Percentiles rank a stretch among this genome's conserved stretches.
Conservation (phyloP, 768 basidiomycete species). For the Cyclocybe aegerita region DNA sequence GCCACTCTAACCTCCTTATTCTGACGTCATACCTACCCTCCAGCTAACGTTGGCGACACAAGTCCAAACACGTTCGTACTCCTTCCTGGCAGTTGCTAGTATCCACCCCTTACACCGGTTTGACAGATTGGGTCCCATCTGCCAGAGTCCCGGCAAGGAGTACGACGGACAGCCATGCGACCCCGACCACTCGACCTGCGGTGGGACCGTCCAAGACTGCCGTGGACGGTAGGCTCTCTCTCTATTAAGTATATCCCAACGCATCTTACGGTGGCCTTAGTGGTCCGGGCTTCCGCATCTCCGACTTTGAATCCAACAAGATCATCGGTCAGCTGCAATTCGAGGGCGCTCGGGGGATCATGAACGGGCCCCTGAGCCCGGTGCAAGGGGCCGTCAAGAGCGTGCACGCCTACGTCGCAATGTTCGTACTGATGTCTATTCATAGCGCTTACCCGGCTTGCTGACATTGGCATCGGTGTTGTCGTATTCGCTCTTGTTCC, state of each 20-base stretch:
- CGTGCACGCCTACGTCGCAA: slow-evolving; percentile 70
- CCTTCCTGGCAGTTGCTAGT: slow-evolving; percentile 7
- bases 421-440: slow-evolving; percentile 41
- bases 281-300: slow-evolving; percentile 73
- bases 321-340: slow-evolving; percentile 74
- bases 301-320: slow-evolving; percentile 74
- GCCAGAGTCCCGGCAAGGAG: slow-evolving; percentile 70
- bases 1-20: slow-evolving; percentile 1
- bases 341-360: slow-evolving; percentile 62
- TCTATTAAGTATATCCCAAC: slow-evolving; percentile 2
- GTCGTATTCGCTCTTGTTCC: slow-evolving; percentile 1
- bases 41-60: slow-evolving; percentile 81
- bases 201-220: slow-evolving; percentile 64
- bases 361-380: slow-evolving; percentile 46
- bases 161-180: slow-evolving; percentile 71
- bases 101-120: slow-evolving; percentile 3
- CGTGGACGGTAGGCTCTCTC: slow-evolving; percentile 55
- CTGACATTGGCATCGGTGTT: background rate
- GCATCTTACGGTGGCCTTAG: slow-evolving; percentile 28
- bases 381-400: slow-evolving; percentile 64
- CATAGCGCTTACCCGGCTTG: no score
- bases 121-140: slow-evolving; percentile 65
- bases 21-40: slow-evolving; percentile 3
- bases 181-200: slow-evolving; percentile 73
- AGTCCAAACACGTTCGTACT: slow-evolving; percentile 72